Percentiles rank a stretch among this genome's conserved stretches.
Evolutionary conservation across 805 yeast genomes (phyloP).

Genomic region (Maudiozyma bulderi): DNA sequence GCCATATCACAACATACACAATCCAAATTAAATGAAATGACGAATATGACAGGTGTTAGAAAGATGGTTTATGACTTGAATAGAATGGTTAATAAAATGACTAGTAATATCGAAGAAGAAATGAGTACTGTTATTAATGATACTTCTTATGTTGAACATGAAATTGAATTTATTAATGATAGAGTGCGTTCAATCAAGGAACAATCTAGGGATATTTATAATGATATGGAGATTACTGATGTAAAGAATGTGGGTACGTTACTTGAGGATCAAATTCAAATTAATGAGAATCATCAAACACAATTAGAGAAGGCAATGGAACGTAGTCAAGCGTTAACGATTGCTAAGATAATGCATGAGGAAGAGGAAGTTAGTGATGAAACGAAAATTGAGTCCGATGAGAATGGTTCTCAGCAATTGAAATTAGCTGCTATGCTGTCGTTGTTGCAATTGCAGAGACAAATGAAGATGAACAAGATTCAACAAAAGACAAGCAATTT

Average conservation of each 20-base stretch:
- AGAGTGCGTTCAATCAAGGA: not conserved
- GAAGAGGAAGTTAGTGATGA: slow-evolving; percentile 33
- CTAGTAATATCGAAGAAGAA: not conserved
- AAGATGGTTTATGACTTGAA: slow-evolving; percentile 1
- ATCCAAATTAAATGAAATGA: not conserved
- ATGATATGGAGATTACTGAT: not conserved
- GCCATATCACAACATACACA: not conserved
- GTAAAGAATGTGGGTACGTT: not conserved
- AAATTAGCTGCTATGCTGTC: slow-evolving; percentile 35
- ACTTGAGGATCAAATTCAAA: not conserved
- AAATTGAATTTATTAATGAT: not conserved
- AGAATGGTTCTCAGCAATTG: slow-evolving; percentile 7
- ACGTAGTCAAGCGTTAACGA: slow-evolving; percentile 51
- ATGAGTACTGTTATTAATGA: not conserved
- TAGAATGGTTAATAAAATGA: not conserved
- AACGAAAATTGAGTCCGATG: slow-evolving; percentile 4
- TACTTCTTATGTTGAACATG: not conserved
- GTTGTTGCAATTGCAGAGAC: slow-evolving; percentile 43
- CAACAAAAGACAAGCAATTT: slow-evolving; percentile 39
- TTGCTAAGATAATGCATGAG: slow-evolving; percentile 48
- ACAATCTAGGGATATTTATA: not conserved
- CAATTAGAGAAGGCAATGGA: slow-evolving; percentile 34
- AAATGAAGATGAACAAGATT: slow-evolving; percentile 35
- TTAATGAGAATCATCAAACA: not conserved
- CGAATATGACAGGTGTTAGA: not conserved